Evolutionary conservation across 1,284 basidiomycete genomes (phyloP), one percentile per base, ranked within the genome.

Genomic region (Malassezia slooffiae): DNA sequence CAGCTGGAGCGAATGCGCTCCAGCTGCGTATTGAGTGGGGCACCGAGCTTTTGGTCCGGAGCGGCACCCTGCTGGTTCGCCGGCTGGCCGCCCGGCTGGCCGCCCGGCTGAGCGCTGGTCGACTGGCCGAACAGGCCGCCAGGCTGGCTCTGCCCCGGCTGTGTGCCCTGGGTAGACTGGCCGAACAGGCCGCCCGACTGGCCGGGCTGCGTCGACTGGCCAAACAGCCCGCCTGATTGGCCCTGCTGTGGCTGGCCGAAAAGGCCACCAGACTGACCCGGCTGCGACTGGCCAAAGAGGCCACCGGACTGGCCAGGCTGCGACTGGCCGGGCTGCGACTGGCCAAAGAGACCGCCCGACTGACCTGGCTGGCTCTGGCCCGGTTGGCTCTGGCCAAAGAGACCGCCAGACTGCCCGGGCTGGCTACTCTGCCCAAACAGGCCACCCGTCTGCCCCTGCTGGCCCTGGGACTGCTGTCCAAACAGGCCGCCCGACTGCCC

Each of bases 1-100:
- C 61, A 68, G 5, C 62, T 60, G 12, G 55, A 43, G 12, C 56
- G 53, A 27, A 68, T 59, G 16, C 54, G 56, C 38, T 62, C 64
- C 11, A 68, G 41, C 32, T 59, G 55, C 17, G 49, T 20, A 3
- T 53, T 45, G 9, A 68, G 50, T 6, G 51, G 42, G 4, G 41
- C 23, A 11, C 65, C 65, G 10, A 68, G 50, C 35, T 58, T 59
- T 40, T 57, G 57, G 38, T 66, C 57, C 4, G 46, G 47, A 23
- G 48, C 40, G 3, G 42, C 42, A 7, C 13, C n/a, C 4, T 7
- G 43, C 13, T 1, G 21, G 21, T 17, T 9, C 21, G 12, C 10
- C 26, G 27, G 32, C 37, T 43, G 42, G 12, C 8, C 10, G 19
- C 21, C 9, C 24, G 21, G n/a, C 31, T 13, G 31, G n/a, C 28